Evolutionary conservation across 2,329 filamentous ascomycete species (phyloP).

Genomic region (Epichloe aotearoae): DNA sequence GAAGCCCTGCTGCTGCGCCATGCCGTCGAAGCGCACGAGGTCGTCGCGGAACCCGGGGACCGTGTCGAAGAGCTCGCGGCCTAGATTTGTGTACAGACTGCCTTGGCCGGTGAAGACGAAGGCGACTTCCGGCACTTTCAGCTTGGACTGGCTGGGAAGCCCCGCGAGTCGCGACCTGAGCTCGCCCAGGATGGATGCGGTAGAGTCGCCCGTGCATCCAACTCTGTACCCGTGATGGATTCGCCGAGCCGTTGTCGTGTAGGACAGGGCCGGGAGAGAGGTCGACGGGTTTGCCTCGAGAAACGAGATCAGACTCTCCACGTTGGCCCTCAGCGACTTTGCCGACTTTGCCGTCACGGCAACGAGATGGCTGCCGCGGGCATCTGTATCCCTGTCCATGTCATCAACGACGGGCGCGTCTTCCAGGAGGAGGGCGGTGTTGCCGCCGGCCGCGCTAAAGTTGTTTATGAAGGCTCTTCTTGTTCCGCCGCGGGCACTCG

Average conservation of each 20-base stretch:
- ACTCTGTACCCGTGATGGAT: conserved; percentile 47
- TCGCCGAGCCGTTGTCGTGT: conserved; percentile 54
- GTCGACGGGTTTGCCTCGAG: conserved; percentile 37
- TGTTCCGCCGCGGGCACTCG: conserved; percentile 12
- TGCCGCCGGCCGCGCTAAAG: conserved; percentile 59
- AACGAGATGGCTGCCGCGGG: conserved; percentile 43
- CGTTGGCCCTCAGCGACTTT: conserved; percentile 44
- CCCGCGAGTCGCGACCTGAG: not conserved
- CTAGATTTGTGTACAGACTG: conserved; percentile 17
- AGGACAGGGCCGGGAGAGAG: conserved; percentile 45
- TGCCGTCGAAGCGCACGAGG: conserved; percentile 18
- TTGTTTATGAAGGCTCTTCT: conserved; percentile 48
- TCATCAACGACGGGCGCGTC: conserved; percentile 36
- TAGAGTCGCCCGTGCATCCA: conserved; percentile 24
- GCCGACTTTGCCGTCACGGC: conserved; percentile 43
- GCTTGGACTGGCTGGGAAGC: not conserved
- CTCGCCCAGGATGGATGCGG: not conserved
- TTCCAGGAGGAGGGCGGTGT: conserved; percentile 53
- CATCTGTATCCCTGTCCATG: conserved; percentile 26
- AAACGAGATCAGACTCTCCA: conserved; percentile 39
- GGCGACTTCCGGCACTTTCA: conserved; percentile 13
- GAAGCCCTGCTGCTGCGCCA: conserved; percentile 22
- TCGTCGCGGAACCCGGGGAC: conserved; percentile 20
- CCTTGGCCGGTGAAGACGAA: conserved; percentile 37
- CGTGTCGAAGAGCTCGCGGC: conserved; percentile 19